Evolutionary conservation across 192 early-diverging fungal species (phyloP).

Genomic region (Mortierella antarctica): DNA sequence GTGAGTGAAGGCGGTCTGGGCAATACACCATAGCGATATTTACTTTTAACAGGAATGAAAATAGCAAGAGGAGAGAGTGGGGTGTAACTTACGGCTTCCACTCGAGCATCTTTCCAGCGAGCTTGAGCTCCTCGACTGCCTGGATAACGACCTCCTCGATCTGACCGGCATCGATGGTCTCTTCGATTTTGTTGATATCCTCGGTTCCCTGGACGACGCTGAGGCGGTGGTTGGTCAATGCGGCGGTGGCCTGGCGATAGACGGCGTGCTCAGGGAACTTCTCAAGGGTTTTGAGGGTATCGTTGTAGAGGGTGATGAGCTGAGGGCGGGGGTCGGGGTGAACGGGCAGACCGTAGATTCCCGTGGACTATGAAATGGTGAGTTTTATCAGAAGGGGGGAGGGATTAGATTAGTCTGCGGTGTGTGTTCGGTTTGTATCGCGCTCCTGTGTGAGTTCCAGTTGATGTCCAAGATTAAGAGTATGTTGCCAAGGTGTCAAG

Average conservation of each 20-base stretch:
- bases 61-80: background rate
- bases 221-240: conserved; percentile 81
- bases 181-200: conserved; percentile 81
- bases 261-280: conserved; percentile 80
- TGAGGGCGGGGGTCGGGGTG: conserved; percentile 88
- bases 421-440: background rate
- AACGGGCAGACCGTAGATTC: conserved; percentile 87
- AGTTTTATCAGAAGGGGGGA: conserved; percentile 26
- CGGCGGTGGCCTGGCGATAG: conserved; percentile 85
- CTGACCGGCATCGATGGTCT: conserved; percentile 80
- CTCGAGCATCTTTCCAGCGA: conserved; percentile 86
- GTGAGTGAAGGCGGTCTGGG: background rate
- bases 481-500: no score
- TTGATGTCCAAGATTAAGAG: background rate
- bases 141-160: conserved; percentile 93
- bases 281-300: conserved; percentile 76
- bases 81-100: conserved; percentile 74
- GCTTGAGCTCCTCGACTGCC: conserved; percentile 88
- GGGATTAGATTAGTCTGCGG: no score
- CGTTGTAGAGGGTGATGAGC: conserved; percentile 85
- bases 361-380: conserved; percentile 69
- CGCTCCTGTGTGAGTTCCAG: background rate
- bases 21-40: background rate
- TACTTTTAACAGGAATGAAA: background rate
- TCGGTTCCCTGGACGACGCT: conserved; percentile 79